Evolutionary conservation across 2,329 filamentous ascomycete species (phyloP).

Genomic region (Berkeleyomyces basicola): DNA sequence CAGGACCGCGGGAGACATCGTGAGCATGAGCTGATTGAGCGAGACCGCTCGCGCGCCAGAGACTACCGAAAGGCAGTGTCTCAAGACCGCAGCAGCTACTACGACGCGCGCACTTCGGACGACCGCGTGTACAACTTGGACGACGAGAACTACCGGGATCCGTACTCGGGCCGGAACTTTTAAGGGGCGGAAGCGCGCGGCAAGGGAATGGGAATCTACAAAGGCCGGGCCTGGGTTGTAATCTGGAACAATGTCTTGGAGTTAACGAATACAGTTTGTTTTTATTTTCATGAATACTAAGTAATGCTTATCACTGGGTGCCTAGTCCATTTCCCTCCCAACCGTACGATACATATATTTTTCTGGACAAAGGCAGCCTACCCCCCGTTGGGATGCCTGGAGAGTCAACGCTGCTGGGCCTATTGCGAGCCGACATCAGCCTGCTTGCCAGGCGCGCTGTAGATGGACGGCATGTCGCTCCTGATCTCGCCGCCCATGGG

Average conservation of each 20-base stretch:
- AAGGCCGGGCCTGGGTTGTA: neutral
- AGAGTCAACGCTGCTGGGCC: neutral
- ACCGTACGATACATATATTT: neutral
- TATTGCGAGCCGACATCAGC: neutral
- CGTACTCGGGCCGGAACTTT: constrained; percentile 7
- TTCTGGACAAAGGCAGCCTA: no score
- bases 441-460: neutral
- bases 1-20: constrained; percentile 6
- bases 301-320: no score
- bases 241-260: no score
- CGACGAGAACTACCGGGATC: constrained; percentile 8
- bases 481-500: constrained; percentile 6
- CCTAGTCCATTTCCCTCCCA: neutral
- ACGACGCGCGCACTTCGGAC: constrained; percentile 9
- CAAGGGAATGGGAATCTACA: neutral
- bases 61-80: constrained; percentile 12
- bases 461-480: constrained; percentile 7
- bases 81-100: constrained; percentile 6
- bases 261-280: no score
- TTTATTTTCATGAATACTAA: no score
- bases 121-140: constrained; percentile 4
- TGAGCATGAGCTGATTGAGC: constrained; percentile 4
- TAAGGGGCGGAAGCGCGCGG: neutral
- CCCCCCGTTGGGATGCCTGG: no score
- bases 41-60: constrained; percentile 7